Base-by-base conservation (phyloP, 148 eudicot genomes). In the Vaccinium myrtillus region DNA sequence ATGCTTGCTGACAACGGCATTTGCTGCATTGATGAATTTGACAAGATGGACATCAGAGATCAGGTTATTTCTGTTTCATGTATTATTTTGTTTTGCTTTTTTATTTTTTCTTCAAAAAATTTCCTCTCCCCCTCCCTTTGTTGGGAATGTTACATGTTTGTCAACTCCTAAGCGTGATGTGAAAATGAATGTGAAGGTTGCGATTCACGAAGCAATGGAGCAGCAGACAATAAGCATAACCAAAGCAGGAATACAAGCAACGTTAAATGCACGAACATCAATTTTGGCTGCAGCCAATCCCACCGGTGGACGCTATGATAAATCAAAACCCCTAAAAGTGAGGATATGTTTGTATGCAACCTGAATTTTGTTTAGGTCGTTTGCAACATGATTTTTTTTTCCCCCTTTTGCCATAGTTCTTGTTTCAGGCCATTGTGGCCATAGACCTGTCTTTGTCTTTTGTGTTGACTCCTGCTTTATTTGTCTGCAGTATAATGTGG, bases 151-250 rank as follows among this genome's bases (percentile, higher is more conserved):
- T 23, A 71, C 15, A 11, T 51, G 3, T 78, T 50, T 84, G 81
- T 10, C 65, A 36, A n/a, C 36, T 63, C 73, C 48, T 39, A 73
- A 53, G 81, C 83, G 76, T 75, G 85, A 73, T 85, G 21, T 39
- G 25, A 43, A 76, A 32, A 83, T 87, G 51, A 30, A 55, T 73
- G 50, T 78, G 39, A 81, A 97, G 99, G 99, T 97, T 86, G 99
- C 99, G 82, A 97, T 97, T 87, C 99, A 97, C 83, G 99, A 97
- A 95, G 99, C 99, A 27, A 97, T 97, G 99, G 99, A 97, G 82
- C 99, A 97, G 86, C 99, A 97, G 88, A 97, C 99, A 8, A 97
- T 97, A 84, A 97, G 99, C 90, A 97, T 97, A 50, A 97, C 99
- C 36, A 97, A 97, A 90, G 99, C 99, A 69, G 99, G 99, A 84